Base-by-base conservation (phyloP, 148 eudicot genomes). In the Bassia scoparia region DNA sequence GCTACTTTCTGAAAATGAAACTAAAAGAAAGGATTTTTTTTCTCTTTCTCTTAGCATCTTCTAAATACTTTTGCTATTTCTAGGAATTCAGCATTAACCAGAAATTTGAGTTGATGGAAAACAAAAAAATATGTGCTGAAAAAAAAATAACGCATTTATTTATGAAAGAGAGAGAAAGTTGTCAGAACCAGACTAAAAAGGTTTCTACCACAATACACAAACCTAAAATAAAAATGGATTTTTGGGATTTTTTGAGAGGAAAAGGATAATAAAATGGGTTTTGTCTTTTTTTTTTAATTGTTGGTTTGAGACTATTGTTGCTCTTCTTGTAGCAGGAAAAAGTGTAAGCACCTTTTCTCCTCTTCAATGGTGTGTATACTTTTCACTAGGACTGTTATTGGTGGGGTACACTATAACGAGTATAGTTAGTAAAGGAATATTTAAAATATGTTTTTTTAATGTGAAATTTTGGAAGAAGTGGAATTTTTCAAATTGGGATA, bases 71-170 rank as follows among this genome's bases (percentile, higher is more conserved):
- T n/a, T 3, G 31, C 37, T 26, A 37, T 1, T 27, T 61, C 31
- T 69, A 62, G 64, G 53, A 10, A 41, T 20, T 63, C 65, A 21
- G 66, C 75, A 77, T 61, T 78, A 73, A 68, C 71, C 50, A 66
- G 53, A 41, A 52, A 8, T 18, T 68, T 73, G 74, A 72, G 15
- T 72, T 67, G 69, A 78, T 56, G 38, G 72, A 38, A 78, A 54
- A 49, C 73, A 69, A 52, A 23, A 34, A 68, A 67, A 43, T 21
- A 41, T 43, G 58, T 41, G 53, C 59, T 67, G 76, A 58, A 67
- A 78, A 41, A 41, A 41, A 41, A n/a, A n/a, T 67, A 56, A n/a
- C 35, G 77, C 81, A 78, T 68, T 79, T 65, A 78, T 69, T 52
- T 65, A 78, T 69, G 54, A 65, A 60, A 21, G 71, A 73, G 69